Base-by-base conservation (phyloP, 371 early-diverging fungal species). In the Mortierella sp. region DNA sequence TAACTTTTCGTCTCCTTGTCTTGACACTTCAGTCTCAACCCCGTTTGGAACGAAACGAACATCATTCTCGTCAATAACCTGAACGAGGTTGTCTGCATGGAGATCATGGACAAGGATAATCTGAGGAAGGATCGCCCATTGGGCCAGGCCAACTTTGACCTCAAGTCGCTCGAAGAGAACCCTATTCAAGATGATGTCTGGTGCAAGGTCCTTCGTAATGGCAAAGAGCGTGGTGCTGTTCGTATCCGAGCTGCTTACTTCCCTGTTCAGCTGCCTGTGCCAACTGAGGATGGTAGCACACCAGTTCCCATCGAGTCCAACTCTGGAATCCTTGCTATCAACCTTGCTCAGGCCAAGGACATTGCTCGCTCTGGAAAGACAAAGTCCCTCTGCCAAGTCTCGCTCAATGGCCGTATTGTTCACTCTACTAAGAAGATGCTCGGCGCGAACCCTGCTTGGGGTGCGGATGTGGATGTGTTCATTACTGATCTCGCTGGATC, bases 1-100 rank as follows among this genome's bases (percentile, higher is more conserved):
- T 37, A 3, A 37, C 37, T 9, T 9, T 37, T 9, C 9, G 37
- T 9, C 37, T 37, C 37, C 3, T 9, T 37, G 37, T 9, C 37
- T 37, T 9, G 9, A 37, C 37, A 37, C 3, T 9, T 5, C 9
- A 37, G 37, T 37, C 75, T 88, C 28, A 88, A 92, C 65, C 98
- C 97, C 6, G 89, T 91, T 61, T 98, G 96, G 95, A 93, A 97
- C 62, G 94, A 95, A 70, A 86, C 88, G 9, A 88, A 89, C 68
- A 90, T 87, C 66, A 82, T 95, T 9, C 87, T 91, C 2, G 83
- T 95, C 30, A 91, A 91, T 55, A 85, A 86, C 6, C 66, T 90
- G 12, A 86, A 83, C 55, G 91, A 91, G 62, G 82, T 92, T 29
- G 75, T 85, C 56, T 91, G 91, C 82, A 85, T 84, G 83, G 93